phyloP scores from a whole-genome alignment of 1,284 basidiomycete species.

The Moesziomyces antarcticus region DNA sequence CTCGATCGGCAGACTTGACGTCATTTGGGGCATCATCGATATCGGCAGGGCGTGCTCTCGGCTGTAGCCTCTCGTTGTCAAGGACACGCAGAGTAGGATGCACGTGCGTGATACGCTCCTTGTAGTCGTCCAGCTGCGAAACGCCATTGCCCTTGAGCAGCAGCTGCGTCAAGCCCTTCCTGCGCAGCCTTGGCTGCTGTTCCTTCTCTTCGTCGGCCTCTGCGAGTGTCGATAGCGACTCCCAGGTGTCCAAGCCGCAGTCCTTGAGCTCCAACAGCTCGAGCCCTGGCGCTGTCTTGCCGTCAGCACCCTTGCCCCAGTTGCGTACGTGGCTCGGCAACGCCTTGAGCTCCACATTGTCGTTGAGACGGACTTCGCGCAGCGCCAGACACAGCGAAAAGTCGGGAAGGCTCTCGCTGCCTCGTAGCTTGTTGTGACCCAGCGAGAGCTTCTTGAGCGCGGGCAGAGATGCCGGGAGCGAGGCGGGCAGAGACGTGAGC shows the following conservation, averaged over 20 bases:
- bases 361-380: conserved; percentile 60
- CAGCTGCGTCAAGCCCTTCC: conserved; percentile 53
- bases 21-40: conserved; percentile 8
- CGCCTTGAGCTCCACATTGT: conserved; percentile 39
- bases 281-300: conserved; percentile 53
- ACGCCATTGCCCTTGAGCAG: conserved; percentile 56
- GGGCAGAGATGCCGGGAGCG: conserved; percentile 54
- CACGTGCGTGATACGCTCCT: conserved; percentile 37
- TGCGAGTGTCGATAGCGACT: conserved; percentile 37
- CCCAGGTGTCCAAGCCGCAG: conserved; percentile 57
- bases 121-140: conserved; percentile 31
- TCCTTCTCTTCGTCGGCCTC: conserved; percentile 12
- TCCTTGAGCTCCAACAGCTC: conserved; percentile 58
- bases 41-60: conserved; percentile 17
- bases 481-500: conserved; percentile 49
- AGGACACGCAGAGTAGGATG: conserved; percentile 50
- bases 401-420: conserved; percentile 50
- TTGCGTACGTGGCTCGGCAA: conserved; percentile 49
- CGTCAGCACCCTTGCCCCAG: conserved; percentile 62
- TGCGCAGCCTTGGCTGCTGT: conserved; percentile 25
- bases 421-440: conserved; percentile 55
- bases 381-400: conserved; percentile 54
- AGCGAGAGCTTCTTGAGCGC: conserved; percentile 61
- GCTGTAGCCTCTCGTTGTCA: conserved; percentile 48
- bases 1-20: not conserved